Base-by-base conservation (phyloP, 768 basidiomycete species). In the Suillus cothurnatus region DNA sequence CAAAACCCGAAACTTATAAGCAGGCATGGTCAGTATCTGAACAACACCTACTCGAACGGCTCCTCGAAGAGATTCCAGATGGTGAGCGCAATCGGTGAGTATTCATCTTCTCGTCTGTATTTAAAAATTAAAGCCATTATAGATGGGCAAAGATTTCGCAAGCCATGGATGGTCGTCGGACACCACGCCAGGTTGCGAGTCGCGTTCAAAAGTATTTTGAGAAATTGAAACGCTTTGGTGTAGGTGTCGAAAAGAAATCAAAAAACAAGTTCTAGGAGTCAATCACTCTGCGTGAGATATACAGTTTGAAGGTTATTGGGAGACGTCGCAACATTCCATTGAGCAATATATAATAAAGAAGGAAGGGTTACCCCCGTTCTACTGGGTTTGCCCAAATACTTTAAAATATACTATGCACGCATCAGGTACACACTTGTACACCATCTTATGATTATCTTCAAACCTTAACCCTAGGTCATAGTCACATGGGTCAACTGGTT, bases 121-220 rank as follows among this genome's bases (percentile, higher is more conserved):
- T 65, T 61, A 38, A 64, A 58, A 31, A 71, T 62, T 66, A 38
- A 68, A 56, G 11, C 43, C 19, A 57, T 28, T 41, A 57, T 70
- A 93, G 92, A 61, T 94, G 90, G 90, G 81, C 87, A 63, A 91
- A 92, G 75, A 94, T 94, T 61, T 94, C 92, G 17, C 79, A 82
- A 61, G 93, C 90, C 41, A 94, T 94, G 93, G 81, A 86, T 57
- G 92, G 92, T 0, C 81, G 81, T 52, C 78, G 92, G 64, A 93
- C 93, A 4, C 88, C 92, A 5, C 79, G 92, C 66, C 93, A 94
- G 79, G 93, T 94, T n/a, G 92, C 92, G 43, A 93, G 91, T 78
- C 85, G 92, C 21, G 92, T 94, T 62, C 93, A 94, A 70, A 94
- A 94, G 76, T 94, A 93, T 76, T 89, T 92, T 74, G 90, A 90